Base-by-base conservation (phyloP, 495 filamentous ascomycete species). In the Pyrenula aspistea region DNA sequence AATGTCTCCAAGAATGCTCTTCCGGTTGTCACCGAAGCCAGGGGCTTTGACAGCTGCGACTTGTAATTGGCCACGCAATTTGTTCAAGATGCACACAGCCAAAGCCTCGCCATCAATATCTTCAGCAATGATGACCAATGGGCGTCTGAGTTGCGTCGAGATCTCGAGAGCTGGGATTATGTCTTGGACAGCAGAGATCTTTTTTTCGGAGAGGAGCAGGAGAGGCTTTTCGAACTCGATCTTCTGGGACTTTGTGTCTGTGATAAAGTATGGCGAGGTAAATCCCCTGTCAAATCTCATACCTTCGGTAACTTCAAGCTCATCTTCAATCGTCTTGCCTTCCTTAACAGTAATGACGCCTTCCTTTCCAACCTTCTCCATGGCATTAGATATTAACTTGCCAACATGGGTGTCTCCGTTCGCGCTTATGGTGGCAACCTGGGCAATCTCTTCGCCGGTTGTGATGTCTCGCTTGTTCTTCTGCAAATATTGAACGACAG, bases 281-380 rank as follows among this genome's bases (percentile, higher is more conserved):
- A 83, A 98, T 56, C 93, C 93, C 64, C 93, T 91, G 80, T 98
- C 93, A 76, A 98, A 97, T 68, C 91, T 87, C 93, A 98, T 98
- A 73, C 93, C 93, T 83, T 98, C 93, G 23, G 93, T 98, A 58
- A 98, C 86, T 74, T 97, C 93, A 51, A 98, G 84, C 81, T 98
- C 94, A 63, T 98, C 93, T 66, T 90, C 86, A 68, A 94, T 85
- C 53, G 93, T 98, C 86, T 97, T 97, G 63, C 93, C 93, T 79
- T 98, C 93, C 84, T 97, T 97, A 58, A 96, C 91, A 53, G 93
- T 98, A 70, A 98, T 98, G 61, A 98, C 93, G 80, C 93, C 93
- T 78, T 98, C 93, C 82, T 97, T 97, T 72, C 93, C 93, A 62
- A 98, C 93, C 76, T 94, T 92, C 84, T 98, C 93, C 93, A 98